Evolutionary conservation across 805 yeast genomes (phyloP).

Genomic region (Candida taoyuanica): DNA sequence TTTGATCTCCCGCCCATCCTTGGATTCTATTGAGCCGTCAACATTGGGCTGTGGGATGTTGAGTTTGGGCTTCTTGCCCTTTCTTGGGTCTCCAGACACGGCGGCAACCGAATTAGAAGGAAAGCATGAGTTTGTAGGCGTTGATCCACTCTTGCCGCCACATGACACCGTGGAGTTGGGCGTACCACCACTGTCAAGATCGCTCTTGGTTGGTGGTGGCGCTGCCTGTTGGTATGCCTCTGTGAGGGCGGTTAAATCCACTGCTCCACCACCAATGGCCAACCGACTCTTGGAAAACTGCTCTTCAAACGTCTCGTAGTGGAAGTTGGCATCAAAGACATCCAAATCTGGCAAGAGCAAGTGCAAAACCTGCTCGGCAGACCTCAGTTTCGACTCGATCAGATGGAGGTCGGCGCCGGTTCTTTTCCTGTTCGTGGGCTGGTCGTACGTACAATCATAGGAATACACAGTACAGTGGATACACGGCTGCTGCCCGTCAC

Average conservation of each 20-base stretch:
- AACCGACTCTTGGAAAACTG: slow-evolving; percentile 6
- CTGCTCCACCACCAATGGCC: slow-evolving; percentile 1
- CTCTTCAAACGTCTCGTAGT: slow-evolving; percentile 25
- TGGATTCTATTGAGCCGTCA: slow-evolving; percentile 37
- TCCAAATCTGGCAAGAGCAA: slow-evolving; percentile 38
- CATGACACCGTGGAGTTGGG: slow-evolving; percentile 6
- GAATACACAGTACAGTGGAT: slow-evolving; percentile 77
- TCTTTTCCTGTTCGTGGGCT: slow-evolving; percentile 43
- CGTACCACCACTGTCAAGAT: slow-evolving; percentile 5
- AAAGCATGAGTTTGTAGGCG: not conserved
- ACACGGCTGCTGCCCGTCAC: slow-evolving; percentile 79
- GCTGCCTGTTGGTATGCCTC: slow-evolving; percentile 11
- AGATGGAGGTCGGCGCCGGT: slow-evolving; percentile 27
- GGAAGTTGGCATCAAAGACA: slow-evolving; percentile 29
- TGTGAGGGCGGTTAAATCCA: slow-evolving; percentile 7
- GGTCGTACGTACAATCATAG: slow-evolving; percentile 79
- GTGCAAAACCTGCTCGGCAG: slow-evolving; percentile 32
- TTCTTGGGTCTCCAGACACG: no score
- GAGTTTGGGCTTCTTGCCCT: slow-evolving; percentile 17
- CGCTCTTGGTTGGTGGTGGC: slow-evolving; percentile 4
- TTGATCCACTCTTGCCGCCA: not conserved
- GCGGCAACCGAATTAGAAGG: no score
- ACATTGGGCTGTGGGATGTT: slow-evolving; percentile 28
- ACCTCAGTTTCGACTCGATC: slow-evolving; percentile 32
- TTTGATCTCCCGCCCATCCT: slow-evolving; percentile 44